These are phyloP conservation scores for Waitea zeae DNA, from an alignment of 1,284 basidiomycete species.

Conservation along the genomic window DNA sequence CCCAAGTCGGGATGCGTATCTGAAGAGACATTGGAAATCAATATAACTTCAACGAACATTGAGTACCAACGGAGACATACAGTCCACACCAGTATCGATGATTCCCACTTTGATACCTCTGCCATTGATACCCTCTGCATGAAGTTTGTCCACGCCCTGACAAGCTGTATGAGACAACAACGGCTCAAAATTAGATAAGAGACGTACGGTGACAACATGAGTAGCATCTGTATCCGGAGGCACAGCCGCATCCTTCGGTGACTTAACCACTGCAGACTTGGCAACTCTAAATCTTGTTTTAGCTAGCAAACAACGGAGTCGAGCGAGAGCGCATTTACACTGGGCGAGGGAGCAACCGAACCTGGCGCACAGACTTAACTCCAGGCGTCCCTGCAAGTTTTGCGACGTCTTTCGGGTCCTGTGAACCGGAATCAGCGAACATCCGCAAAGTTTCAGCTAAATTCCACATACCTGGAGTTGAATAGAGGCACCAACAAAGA, in stretches of 20 bases:
- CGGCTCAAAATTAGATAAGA: neutral
- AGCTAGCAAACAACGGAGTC: constrained; percentile 5
- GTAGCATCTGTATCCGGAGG: constrained; percentile 17
- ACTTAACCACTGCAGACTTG: constrained; percentile 12
- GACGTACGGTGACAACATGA: constrained; percentile 17
- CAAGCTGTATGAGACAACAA: neutral
- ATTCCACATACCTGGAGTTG: constrained; percentile 13
- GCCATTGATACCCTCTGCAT: constrained; percentile 28
- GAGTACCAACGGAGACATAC: neutral
- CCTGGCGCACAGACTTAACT: constrained; percentile 12
- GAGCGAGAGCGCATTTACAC: constrained; percentile 11
- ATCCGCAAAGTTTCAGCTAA: neutral
- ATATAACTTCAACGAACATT: neutral
- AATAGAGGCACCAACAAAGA: constrained; percentile 26
- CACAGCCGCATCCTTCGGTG: constrained; percentile 16
- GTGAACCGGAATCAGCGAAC: neutral
- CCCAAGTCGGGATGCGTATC: constrained; percentile 49
- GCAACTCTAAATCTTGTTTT: too few species aligned
- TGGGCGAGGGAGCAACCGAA: constrained; percentile 15
- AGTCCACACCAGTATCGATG: constrained; percentile 20
- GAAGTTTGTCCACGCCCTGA: constrained; percentile 27
- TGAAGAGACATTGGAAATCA: neutral
- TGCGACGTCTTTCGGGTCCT: constrained; percentile 11
- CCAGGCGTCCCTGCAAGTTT: too few species aligned
- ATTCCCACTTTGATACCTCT: constrained; percentile 35